Evolutionary conservation across 768 basidiomycete species (phyloP).

Genomic region (Krasilnikovozyma curviuscula): DNA sequence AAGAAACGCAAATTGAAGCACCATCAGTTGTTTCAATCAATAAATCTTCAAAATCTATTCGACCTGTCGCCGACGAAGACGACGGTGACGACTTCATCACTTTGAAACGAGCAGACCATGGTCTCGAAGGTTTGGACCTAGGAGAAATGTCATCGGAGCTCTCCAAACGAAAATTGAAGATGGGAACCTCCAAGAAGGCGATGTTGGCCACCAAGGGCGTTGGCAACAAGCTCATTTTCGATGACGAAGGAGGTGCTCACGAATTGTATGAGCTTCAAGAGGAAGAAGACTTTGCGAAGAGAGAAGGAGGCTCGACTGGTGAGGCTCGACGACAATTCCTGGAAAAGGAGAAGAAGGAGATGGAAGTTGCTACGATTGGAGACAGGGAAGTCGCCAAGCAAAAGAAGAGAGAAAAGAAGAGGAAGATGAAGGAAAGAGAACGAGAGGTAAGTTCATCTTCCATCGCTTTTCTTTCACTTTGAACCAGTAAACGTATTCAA

Average conservation of each 20-base stretch:
- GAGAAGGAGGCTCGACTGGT: no score
- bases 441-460: constrained; percentile 29
- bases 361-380: constrained; percentile 46
- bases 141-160: constrained; percentile 19
- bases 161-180: constrained; percentile 73
- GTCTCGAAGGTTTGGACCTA: constrained; percentile 29
- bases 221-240: constrained; percentile 64
- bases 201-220: constrained; percentile 41
- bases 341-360: constrained; percentile 49
- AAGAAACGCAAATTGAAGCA: no score
- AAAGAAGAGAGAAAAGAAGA: constrained; percentile 78
- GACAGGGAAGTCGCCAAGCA: constrained; percentile 72
- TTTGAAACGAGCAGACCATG: constrained; percentile 77
- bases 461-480: background rate
- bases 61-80: constrained; percentile 20
- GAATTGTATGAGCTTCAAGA: constrained; percentile 66
- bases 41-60: constrained; percentile 1
- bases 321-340: constrained; percentile 54
- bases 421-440: constrained; percentile 69
- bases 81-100: constrained; percentile 73
- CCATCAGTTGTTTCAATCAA: no score
- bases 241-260: constrained; percentile 64
- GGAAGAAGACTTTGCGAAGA: constrained; percentile 42
- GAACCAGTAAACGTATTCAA: constrained; percentile 4
- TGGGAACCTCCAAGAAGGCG: constrained; percentile 53